phyloP scores from a whole-genome alignment of 176 grass and related monocot species.

The Hyparrhenia diplandra region DNA sequence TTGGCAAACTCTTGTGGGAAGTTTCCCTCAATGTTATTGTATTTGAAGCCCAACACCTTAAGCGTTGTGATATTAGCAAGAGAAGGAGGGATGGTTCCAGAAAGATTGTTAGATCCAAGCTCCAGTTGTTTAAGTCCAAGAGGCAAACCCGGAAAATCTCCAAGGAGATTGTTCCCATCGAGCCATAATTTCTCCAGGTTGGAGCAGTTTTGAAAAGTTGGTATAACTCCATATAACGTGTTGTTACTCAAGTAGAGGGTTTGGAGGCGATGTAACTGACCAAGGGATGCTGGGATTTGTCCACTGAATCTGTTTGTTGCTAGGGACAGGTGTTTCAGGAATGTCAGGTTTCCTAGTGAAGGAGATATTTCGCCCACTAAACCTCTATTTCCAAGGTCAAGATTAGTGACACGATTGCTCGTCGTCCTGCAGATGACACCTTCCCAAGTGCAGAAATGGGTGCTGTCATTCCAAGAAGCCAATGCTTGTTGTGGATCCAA shows the following conservation, averaged over 20 bases:
- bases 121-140: not conserved
- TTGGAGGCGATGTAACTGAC: too few species aligned
- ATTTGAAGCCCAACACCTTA: too few species aligned
- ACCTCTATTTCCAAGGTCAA: not conserved
- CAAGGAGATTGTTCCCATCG: not conserved
- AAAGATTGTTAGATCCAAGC: not conserved
- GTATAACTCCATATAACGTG: not conserved
- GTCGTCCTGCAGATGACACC: not conserved
- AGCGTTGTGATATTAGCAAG: too few species aligned
- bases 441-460: not conserved
- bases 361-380: conserved; percentile 11
- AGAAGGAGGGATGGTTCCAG: not conserved
- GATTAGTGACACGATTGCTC: not conserved
- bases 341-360: too few species aligned
- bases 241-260: too few species aligned
- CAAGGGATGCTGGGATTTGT: too few species aligned
- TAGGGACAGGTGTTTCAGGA: too few species aligned
- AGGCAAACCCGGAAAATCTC: not conserved
- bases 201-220: not conserved
- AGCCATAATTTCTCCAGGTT: not conserved
- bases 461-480: too few species aligned
- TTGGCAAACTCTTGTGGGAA: too few species aligned
- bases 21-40: too few species aligned
- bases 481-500: too few species aligned
- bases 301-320: too few species aligned